Evolutionary conservation across 495 filamentous ascomycete genomes (phyloP).

Genomic region (Hypoxylon lienhwacheense): DNA sequence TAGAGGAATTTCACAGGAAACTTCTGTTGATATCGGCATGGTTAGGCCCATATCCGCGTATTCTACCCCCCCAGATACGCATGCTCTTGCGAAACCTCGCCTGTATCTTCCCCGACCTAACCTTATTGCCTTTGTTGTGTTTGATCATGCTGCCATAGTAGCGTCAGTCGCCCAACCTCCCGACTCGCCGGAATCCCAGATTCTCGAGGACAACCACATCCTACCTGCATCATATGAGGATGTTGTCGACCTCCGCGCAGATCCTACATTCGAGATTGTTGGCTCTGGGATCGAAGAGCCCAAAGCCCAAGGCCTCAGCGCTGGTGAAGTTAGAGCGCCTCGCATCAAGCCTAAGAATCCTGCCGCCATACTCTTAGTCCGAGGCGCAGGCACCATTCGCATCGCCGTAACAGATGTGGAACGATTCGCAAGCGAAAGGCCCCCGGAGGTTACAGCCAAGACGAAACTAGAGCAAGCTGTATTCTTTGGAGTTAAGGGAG

Average conservation of each 20-base stretch:
- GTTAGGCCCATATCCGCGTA: conserved; percentile 68
- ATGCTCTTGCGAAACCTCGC: conserved; percentile 57
- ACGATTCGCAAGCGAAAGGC: conserved; percentile 50
- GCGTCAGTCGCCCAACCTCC: conserved; percentile 65
- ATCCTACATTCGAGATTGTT: conserved; percentile 60
- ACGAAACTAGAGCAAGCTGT: conserved; percentile 92
- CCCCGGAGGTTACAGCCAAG: conserved; percentile 69
- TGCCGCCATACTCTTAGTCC: conserved; percentile 70
- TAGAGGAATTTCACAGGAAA: conserved; percentile 29
- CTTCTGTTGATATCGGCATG: conserved; percentile 47
- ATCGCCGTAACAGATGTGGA: conserved; percentile 61
- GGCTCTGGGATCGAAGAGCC: conserved; percentile 64
- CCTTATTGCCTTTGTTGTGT: conserved; percentile 79
- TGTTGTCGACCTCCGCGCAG: conserved; percentile 74
- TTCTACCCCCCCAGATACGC: conserved; percentile 47
- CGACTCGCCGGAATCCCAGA: conserved; percentile 68
- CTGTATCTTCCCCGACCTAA: conserved; percentile 76
- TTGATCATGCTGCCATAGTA: conserved; percentile 73
- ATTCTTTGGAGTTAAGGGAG: conserved; percentile 78
- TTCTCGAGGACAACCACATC: conserved; percentile 63
- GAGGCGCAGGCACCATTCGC: conserved; percentile 78
- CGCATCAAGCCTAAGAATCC: conserved; percentile 61
- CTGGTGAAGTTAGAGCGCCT: conserved; percentile 47
- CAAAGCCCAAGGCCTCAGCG: conserved; percentile 39
- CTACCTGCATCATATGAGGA: conserved; percentile 74